phyloP scores from a whole-genome alignment of 129 eudicot genomes.

The Mikania micrantha region DNA sequence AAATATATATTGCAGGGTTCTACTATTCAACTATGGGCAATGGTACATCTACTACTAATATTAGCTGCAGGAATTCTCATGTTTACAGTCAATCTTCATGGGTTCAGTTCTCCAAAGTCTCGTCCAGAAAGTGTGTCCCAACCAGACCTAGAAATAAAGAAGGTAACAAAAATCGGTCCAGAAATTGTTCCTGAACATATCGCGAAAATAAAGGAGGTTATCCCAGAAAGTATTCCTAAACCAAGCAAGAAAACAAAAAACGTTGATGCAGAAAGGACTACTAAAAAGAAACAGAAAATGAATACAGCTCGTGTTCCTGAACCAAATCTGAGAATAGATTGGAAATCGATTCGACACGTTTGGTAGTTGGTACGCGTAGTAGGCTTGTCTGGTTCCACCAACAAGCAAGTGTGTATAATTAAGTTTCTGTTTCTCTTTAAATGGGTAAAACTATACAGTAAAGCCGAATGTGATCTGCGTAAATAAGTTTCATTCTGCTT shows the following conservation, averaged over 20 bases:
- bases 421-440: not conserved
- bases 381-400: not conserved
- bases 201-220: not conserved
- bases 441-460: too few species aligned
- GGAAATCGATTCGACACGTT: conserved; percentile 22
- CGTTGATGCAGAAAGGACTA: not conserved
- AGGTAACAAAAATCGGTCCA: not conserved
- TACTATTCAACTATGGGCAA: not conserved
- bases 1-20: not conserved
- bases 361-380: conserved; percentile 8
- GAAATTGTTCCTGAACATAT: not conserved
- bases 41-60: not conserved
- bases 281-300: not conserved
- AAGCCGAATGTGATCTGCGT: not conserved
- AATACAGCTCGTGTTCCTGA: not conserved
- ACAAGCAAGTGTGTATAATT: not conserved
- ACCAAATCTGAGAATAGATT: conserved; percentile 11
- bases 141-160: not conserved
- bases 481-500: not conserved
- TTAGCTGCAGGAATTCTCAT: not conserved
- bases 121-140: not conserved
- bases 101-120: too few species aligned
- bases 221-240: not conserved
- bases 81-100: not conserved
- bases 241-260: not conserved